Percentiles rank a stretch among this genome's conserved stretches.
phyloP scores from a whole-genome alignment of 768 basidiomycete genomes.

The Phlebiopsis flavidoalba region DNA sequence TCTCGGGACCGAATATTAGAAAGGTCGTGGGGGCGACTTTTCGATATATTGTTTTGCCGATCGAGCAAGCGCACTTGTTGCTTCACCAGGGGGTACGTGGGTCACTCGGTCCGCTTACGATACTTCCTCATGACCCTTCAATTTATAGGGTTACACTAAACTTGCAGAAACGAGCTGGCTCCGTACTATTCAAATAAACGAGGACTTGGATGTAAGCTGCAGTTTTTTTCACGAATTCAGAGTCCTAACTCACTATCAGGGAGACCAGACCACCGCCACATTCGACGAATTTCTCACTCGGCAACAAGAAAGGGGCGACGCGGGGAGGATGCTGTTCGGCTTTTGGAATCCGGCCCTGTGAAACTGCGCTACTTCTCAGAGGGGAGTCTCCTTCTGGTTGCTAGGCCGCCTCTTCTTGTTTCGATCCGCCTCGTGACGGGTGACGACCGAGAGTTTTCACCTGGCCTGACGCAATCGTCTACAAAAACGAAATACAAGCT shows the following conservation, averaged over 20 bases:
- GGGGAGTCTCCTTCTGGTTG: constrained; percentile 62
- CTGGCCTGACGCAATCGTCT: constrained; percentile 62
- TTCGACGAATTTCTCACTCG: constrained; percentile 55
- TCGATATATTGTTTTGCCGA: constrained; percentile 75
- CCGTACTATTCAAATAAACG: constrained; percentile 71
- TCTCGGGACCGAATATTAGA: constrained; percentile 48
- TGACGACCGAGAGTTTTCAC: constrained; percentile 31
- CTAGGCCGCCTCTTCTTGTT: constrained; percentile 64
- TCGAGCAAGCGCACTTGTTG: constrained; percentile 64
- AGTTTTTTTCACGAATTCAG: not conserved
- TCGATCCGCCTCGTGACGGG: constrained; percentile 30
- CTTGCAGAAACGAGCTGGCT: constrained; percentile 76
- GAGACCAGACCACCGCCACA: constrained; percentile 57
- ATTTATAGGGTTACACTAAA: constrained; percentile 62
- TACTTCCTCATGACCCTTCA: not conserved
- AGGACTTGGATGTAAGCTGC: constrained; percentile 53
- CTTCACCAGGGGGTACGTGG: constrained; percentile 66
- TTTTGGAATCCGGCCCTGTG: constrained; percentile 49
- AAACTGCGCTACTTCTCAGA: constrained; percentile 70
- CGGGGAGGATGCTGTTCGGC: constrained; percentile 44
- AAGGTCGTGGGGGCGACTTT: constrained; percentile 77
- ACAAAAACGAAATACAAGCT: constrained; percentile 68
- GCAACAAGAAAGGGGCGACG: constrained; percentile 34
- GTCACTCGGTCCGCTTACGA: not conserved
- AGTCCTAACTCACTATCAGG: not conserved